Evolutionary conservation across 169 alveolate genomes (phyloP), one percentile per base, ranked within the genome.

Genomic region (Theileria sp.): DNA sequence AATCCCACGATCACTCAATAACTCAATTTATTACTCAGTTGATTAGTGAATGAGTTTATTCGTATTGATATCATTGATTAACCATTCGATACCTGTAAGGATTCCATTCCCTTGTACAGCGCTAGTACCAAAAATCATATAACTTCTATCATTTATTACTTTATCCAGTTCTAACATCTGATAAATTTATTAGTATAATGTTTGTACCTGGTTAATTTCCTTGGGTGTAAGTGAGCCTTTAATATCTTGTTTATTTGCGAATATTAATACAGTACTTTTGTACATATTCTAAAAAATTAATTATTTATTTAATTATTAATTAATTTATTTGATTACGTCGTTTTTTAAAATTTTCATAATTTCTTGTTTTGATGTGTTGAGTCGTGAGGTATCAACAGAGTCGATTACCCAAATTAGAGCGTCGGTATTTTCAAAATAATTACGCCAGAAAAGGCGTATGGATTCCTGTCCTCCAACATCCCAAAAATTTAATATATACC

Each of bases 381-480:
- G 83, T 79, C 99, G 92, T 66, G 95, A 92, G 56, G 94, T 84
- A 92, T 98, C 99, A n/a, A 98, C 96, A 23, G 99, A 94, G 81
- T 97, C 99, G 32, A 97, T 97, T 17, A 96, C 99, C 97, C 98
- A 97, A 44, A 98, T 95, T 30, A 98, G 92, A 26, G 99, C 99
- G 90, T 98, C 99, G 21, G 99, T 97, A 75, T 96, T 91, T 89
- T 98, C 99, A 89, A 97, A 98, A 94, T 98, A 98, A 88, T 98
- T 97, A 85, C 98, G 90, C 99, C 99, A 98, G 77, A 96, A 97
- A 38, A 98, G 94, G 72, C 99, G 89, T 66, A 98, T 97, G 21
- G 99, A 93, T 66, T 96, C 94, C 92, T 98, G 99, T 21, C 99
- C 99, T n/a, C 99, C 99, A 19, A 98, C 97, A 87, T 98, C 99